Conservation (phyloP, 805 yeast species). For the Saccharomycopsis malanga region DNA sequence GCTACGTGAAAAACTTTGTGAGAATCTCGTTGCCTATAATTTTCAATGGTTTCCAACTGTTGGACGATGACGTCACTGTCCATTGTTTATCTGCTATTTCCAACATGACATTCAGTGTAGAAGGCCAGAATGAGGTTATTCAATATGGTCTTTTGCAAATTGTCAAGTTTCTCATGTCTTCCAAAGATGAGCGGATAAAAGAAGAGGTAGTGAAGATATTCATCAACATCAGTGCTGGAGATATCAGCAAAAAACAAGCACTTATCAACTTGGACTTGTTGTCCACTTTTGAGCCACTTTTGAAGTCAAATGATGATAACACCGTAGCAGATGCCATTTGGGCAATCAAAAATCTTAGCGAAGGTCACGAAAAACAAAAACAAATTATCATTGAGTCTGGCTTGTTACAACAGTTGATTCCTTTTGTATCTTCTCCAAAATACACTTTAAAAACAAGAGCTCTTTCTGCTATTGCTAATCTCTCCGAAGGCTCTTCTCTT, state of each 20-base stretch:
- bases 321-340: conserved; percentile 19
- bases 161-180: conserved; percentile 16
- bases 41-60: conserved; percentile 19
- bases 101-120: conserved; percentile 21
- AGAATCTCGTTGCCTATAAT: conserved; percentile 20
- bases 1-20: conserved; percentile 22
- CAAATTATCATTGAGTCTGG: conserved; percentile 14
- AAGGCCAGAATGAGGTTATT: conserved; percentile 21
- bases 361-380: conserved; percentile 18
- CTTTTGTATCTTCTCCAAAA: conserved; percentile 15
- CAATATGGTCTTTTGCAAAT: conserved; percentile 20
- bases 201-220: conserved; percentile 20
- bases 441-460: conserved; percentile 19
- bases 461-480: conserved; percentile 15
- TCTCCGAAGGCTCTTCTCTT: conserved; percentile 14
- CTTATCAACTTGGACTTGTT: conserved; percentile 16
- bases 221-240: conserved; percentile 21
- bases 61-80: conserved; percentile 20
- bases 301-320: conserved; percentile 1
- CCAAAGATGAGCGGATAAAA: conserved; percentile 10
- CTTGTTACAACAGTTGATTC: conserved; percentile 13
- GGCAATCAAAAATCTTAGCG: conserved; percentile 20
- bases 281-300: conserved; percentile 15
- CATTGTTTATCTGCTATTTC: conserved; percentile 21
- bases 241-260: conserved; percentile 20